A percentile compares a stretch with the other conserved stretches of the same genome.
phyloP scores from a whole-genome alignment of 1,139 yeast species.

The Yamadazyma epiphylla region DNA sequence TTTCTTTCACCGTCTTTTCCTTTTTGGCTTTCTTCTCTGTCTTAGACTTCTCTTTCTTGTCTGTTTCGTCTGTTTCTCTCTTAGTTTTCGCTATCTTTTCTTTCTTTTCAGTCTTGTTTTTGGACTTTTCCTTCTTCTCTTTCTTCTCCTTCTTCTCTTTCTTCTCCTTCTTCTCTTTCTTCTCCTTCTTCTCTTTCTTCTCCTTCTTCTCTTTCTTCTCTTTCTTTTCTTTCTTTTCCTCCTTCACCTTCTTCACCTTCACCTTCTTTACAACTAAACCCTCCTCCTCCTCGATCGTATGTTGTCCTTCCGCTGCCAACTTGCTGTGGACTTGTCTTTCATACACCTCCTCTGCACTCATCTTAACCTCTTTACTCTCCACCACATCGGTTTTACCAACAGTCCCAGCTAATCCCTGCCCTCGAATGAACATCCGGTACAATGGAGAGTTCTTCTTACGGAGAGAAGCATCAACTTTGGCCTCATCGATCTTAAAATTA shows the following conservation, averaged over 20 bases:
- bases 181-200: conserved; percentile 14
- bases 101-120: conserved; percentile 13
- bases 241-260: conserved; percentile 5
- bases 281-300: conserved; percentile 7
- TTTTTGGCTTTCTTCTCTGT: conserved; percentile 8
- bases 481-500: conserved; percentile 42
- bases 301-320: conserved; percentile 10
- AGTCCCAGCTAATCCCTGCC: conserved; percentile 81
- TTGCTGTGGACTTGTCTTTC: conserved; percentile 17
- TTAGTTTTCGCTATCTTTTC: conserved; percentile 14
- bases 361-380: conserved; percentile 14
- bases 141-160: conserved; percentile 16
- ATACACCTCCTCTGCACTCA: conserved; percentile 16
- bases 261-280: conserved; percentile 7
- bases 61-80: conserved; percentile 13
- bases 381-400: conserved; percentile 38
- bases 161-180: conserved; percentile 15
- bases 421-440: conserved; percentile 76
- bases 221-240: conserved; percentile 8
- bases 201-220: conserved; percentile 6
- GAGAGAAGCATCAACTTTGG: conserved; percentile 32
- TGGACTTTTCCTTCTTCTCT: conserved; percentile 18
- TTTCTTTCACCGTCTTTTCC: conserved; percentile 5
- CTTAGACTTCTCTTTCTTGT: conserved; percentile 7
- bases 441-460: conserved; percentile 56